Conservation (phyloP, 1,284 basidiomycete genomes). For the Ganoderma sinense region DNA sequence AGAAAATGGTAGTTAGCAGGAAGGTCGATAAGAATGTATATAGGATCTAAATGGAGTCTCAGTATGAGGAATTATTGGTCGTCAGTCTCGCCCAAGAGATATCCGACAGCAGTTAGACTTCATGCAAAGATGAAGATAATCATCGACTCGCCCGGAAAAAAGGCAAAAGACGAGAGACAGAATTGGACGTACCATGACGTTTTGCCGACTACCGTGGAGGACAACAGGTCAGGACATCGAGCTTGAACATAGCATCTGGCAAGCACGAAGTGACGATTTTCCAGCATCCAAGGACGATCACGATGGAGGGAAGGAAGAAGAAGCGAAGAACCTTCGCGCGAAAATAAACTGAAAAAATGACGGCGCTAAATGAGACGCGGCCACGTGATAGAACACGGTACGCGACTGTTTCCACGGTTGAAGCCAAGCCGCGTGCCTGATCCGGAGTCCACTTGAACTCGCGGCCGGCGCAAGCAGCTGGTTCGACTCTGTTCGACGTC, state of each 20-base stretch:
- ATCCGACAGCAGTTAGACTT: conserved; percentile 8
- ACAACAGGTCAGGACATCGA: not conserved
- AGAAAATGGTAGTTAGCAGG: not conserved
- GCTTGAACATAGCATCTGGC: not conserved
- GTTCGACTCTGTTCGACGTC: conserved; percentile 2
- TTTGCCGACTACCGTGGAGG: not conserved
- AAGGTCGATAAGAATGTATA: not conserved
- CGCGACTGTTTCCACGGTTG: conserved; percentile 37
- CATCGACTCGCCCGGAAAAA: conserved; percentile 7
- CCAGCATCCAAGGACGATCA: not conserved
- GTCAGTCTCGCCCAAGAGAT: not conserved
- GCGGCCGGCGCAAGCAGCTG: conserved; percentile 6
- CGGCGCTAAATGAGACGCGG: conserved; percentile 16
- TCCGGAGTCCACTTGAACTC: not conserved
- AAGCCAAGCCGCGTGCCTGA: not conserved
- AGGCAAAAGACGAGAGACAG: not conserved
- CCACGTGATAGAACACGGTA: conserved; percentile 32
- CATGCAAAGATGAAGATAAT: conserved; percentile 3
- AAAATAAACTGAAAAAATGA: not conserved
- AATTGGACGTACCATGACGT: not conserved
- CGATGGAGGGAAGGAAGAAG: not conserved
- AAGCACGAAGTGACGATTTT: not conserved
- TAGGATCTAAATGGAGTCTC: not conserved
- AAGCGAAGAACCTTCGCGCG: not conserved
- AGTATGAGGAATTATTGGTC: conserved; percentile 1